These are phyloP conservation scores for Schizothecium vesticola DNA, from an alignment of 495 filamentous ascomycete species.

Conservation along the genomic window DNA sequence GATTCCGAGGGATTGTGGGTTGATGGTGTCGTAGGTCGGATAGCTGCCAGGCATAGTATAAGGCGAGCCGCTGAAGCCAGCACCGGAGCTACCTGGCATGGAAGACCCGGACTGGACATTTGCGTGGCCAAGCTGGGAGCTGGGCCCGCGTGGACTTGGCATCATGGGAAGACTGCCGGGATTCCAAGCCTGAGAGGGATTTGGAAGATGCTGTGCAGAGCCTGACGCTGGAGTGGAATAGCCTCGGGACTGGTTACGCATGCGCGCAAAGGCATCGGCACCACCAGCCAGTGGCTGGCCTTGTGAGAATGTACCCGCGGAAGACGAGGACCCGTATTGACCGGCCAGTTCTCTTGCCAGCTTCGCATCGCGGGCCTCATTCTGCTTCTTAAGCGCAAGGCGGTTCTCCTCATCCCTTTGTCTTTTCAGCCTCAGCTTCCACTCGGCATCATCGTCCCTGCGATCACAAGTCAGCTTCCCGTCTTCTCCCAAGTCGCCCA, in stretches of 20 bases:
- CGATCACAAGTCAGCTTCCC: neutral
- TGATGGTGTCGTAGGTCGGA: neutral
- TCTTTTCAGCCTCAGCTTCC: neutral
- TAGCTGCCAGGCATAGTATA: neutral
- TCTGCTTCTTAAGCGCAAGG: neutral
- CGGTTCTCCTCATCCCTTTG: neutral
- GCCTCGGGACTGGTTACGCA: neutral
- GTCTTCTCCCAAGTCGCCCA: conserved; percentile 1
- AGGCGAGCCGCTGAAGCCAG: neutral
- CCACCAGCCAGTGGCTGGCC: neutral
- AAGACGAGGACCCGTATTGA: neutral
- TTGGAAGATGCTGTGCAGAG: neutral
- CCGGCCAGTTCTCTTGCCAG: neutral
- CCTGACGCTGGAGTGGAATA: neutral
- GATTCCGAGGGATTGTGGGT: neutral
- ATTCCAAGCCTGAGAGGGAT: neutral
- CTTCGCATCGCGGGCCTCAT: neutral
- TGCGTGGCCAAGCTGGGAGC: neutral
- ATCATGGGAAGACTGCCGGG: neutral
- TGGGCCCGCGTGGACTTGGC: neutral
- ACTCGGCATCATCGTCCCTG: neutral
- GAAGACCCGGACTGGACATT: no score
- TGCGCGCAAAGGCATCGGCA: neutral
- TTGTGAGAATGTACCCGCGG: neutral
- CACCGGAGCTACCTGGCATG: no score